Evolutionary conservation across 768 basidiomycete genomes (phyloP), one percentile per base, ranked within the genome.

Genomic region (Lactarius vividus): DNA sequence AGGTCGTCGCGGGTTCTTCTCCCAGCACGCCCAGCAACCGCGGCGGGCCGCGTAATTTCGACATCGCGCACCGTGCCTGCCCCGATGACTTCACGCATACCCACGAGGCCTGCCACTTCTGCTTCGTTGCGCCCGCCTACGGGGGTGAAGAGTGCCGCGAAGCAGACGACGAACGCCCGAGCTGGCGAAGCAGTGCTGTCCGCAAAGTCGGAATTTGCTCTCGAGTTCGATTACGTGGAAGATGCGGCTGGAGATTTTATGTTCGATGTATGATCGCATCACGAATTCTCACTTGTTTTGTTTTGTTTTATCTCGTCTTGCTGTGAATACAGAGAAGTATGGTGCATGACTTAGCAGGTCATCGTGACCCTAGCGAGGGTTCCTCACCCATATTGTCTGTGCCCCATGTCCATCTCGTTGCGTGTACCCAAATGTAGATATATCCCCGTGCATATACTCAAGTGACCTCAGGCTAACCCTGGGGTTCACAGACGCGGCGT

Each of bases 51-150:
- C 28, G 20, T 59, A 20, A 26, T 31, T 31, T 54, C 61, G 29
- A 59, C 57, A 11, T 59, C 16, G 18, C 49, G 61, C 26, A 46
- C 2, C 0, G 39, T 31, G 23, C 6, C 61, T 33, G 31, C 49
- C 29, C n/a, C 40, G 3, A 35, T 13, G 23, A 40, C 61, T 9
- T 42, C 57, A 37, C 57, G 33, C 28, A 10, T 62, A 18, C 49
- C 42, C 37, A 16, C 26, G 20, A 61, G 66, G 40, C 61, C 66
- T 23, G 66, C 61, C 20, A 63, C 65, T 44, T 62, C 65, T 8
- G 40, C 49, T 8, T 62, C 65, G 8, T 39, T 63, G 31, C 61
- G 61, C 23, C 65, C 57, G 54, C 44, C 54, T 15, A 59, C 20
- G 10, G 29, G 8, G 13, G 29, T 40, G 2, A 66, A 29, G 37